Conservation (phyloP, 2,329 filamentous ascomycete species). For the Beauveria sp. region DNA sequence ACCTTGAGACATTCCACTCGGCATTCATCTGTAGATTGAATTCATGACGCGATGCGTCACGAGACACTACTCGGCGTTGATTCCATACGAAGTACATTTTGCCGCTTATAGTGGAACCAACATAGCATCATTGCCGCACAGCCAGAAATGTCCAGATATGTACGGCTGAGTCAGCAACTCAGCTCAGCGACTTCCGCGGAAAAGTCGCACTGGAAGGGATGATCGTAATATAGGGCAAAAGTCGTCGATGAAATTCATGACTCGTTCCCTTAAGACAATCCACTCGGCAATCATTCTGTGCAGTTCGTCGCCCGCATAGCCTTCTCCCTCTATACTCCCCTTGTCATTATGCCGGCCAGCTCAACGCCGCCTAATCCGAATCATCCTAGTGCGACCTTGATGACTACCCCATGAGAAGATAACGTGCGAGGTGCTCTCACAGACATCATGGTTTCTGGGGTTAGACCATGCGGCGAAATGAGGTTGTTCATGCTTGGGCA, state of each 20-base stretch:
- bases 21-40: background rate
- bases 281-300: background rate
- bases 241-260: background rate
- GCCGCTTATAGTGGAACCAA: too few species aligned
- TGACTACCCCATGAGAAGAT: background rate
- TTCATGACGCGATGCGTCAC: too few species aligned
- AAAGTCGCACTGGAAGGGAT: too few species aligned
- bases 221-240: too few species aligned
- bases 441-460: background rate
- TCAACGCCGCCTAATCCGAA: background rate
- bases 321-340: background rate
- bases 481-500: too few species aligned
- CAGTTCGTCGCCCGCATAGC: background rate
- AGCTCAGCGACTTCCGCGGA: too few species aligned
- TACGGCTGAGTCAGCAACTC: too few species aligned
- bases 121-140: too few species aligned
- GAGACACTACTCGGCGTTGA: too few species aligned
- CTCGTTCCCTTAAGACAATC: background rate
- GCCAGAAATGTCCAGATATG: too few species aligned
- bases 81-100: too few species aligned
- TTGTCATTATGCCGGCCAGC: background rate
- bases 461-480: background rate
- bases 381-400: background rate
- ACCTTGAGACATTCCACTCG: background rate
- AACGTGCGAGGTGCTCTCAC: background rate